Conservation (phyloP, 257 asterid species). For the Prunella vulgaris region DNA sequence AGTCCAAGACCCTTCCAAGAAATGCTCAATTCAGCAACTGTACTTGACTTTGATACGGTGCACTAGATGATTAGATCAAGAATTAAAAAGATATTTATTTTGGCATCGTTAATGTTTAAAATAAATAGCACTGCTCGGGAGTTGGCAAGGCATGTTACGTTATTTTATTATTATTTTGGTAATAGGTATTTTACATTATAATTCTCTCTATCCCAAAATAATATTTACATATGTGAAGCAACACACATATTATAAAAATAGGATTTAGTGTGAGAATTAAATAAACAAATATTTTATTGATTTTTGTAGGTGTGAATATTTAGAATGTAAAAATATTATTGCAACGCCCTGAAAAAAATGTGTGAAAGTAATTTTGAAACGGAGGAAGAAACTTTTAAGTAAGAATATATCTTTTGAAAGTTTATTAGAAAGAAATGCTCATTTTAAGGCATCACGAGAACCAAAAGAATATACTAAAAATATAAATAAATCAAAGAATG, state of each 20-base stretch:
- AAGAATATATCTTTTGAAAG: neutral
- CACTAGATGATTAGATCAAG: neutral
- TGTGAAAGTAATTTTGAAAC: too few relatives aligned
- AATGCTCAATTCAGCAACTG: neutral
- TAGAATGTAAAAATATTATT: too few relatives aligned
- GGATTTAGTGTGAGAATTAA: too few relatives aligned
- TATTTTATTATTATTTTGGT: too few relatives aligned
- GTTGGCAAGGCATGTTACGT: neutral
- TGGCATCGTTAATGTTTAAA: neutral
- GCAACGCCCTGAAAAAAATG: too few relatives aligned
- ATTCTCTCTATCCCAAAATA: too few relatives aligned
- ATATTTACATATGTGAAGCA: too few relatives aligned
- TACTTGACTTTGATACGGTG: neutral
- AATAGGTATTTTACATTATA: too few relatives aligned
- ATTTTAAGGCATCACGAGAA: neutral
- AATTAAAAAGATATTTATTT: neutral
- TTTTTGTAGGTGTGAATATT: too few relatives aligned
- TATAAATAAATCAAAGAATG: too few relatives aligned
- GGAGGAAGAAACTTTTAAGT: neutral
- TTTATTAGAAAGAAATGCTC: neutral
- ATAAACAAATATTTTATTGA: too few relatives aligned
- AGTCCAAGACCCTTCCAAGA: neutral
- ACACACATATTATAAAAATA: too few relatives aligned
- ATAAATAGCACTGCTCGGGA: neutral
- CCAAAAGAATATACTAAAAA: neutral